A percentile compares a stretch with the other conserved stretches of the same genome.
phyloP scores from a whole-genome alignment of 768 basidiomycete genomes.

The Termitomyces heimii region DNA sequence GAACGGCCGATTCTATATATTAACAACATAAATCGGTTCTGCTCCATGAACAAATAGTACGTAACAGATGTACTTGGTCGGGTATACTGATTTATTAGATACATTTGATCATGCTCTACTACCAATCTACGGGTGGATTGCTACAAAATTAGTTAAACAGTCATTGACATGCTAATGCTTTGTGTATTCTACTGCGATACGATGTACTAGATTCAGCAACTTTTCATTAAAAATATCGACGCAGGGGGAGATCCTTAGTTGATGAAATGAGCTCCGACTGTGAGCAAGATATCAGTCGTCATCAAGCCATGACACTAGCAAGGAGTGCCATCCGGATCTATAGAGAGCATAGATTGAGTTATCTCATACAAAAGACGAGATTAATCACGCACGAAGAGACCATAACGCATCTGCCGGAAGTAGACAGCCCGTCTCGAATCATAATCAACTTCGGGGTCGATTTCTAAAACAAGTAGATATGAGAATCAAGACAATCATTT shows the following conservation, averaged over 20 bases:
- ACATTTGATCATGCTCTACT: not conserved
- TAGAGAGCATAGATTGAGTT: not conserved
- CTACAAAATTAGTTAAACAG: not conserved
- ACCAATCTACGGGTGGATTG: not conserved
- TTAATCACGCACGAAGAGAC: constrained; percentile 78
- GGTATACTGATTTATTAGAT: not conserved
- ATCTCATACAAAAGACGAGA: not conserved
- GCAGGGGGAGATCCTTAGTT: not conserved
- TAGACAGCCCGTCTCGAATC: constrained; percentile 92
- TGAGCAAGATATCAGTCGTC: not conserved
- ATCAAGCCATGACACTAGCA: constrained; percentile 47
- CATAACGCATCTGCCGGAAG: constrained; percentile 98
- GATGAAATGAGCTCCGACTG: not conserved
- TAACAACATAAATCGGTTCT: not conserved
- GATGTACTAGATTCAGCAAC: not conserved
- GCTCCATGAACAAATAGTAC: not conserved
- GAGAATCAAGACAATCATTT: not conserved
- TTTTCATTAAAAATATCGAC: not conserved
- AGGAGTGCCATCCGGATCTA: constrained; percentile 82
- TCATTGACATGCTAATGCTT: not conserved
- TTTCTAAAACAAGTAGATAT: constrained; percentile 54
- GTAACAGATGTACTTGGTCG: no score
- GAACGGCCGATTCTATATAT: no score
- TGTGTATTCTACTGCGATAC: not conserved
- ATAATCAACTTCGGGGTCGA: constrained; percentile 97